A percentile compares a stretch with the other conserved stretches of the same genome.
Evolutionary conservation across 352 stramenopile genomes (phyloP).

Genomic region (Salisapilia sapeloensis): DNA sequence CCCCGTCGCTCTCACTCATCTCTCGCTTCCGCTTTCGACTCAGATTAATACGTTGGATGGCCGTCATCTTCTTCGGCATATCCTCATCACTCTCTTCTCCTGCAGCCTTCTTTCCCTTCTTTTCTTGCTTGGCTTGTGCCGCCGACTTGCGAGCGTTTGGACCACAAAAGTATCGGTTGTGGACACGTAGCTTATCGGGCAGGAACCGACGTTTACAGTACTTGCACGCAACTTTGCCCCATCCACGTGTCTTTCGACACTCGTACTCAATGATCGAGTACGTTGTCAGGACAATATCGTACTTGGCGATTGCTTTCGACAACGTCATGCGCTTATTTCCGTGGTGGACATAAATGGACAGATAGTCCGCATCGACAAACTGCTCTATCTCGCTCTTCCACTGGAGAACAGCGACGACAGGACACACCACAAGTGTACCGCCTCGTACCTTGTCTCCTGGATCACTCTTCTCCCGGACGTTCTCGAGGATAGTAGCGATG

Average conservation of each 20-base stretch:
- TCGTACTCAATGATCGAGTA: conserved; percentile 94
- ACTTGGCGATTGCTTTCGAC: conserved; percentile 76
- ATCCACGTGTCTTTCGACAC: conserved; percentile 52
- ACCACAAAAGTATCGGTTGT: conserved; percentile 98
- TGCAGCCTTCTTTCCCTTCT: conserved; percentile 34
- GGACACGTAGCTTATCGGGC: conserved; percentile 87
- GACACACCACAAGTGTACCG: conserved; percentile 94
- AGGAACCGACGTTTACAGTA: conserved; percentile 90
- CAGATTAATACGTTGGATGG: conserved; percentile 32
- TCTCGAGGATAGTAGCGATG: conserved; percentile 92
- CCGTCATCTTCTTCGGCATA: conserved; percentile 18
- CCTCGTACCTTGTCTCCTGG: conserved; percentile 10
- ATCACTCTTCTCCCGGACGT: conserved; percentile 22
- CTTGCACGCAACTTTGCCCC: conserved; percentile 79
- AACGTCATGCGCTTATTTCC: conserved; percentile 72
- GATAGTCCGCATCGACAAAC: conserved; percentile 84
- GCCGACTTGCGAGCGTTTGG: conserved; percentile 88
- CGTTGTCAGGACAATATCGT: conserved; percentile 98
- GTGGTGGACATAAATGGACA: conserved; percentile 95
- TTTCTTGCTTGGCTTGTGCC: conserved; percentile 78
- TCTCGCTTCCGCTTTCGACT: conserved; percentile 14
- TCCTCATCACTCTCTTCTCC: conserved; percentile 36
- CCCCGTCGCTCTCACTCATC: conserved; percentile 12
- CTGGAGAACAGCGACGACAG: conserved; percentile 93
- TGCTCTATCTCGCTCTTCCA: conserved; percentile 81